Evolutionary conservation across 2,329 filamentous ascomycete genomes (phyloP).

Genomic region (Nemania sp.): DNA sequence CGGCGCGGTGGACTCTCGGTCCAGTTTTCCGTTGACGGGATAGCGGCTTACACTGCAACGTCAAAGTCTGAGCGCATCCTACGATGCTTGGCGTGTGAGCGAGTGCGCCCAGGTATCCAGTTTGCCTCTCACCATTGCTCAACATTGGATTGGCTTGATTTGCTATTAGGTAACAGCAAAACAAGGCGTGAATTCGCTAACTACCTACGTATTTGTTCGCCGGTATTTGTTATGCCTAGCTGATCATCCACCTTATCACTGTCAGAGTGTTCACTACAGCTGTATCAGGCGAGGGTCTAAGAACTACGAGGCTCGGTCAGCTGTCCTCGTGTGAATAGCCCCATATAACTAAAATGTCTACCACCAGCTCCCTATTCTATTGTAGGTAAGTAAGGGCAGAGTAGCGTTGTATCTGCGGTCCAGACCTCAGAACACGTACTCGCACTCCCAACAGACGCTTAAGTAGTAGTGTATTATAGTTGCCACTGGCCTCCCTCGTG

Average conservation of each 20-base stretch:
- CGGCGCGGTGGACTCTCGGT: constrained; percentile 24
- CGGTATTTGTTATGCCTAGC: too few species aligned
- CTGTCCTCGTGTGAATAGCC: constrained; percentile 7
- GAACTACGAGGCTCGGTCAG: constrained; percentile 16
- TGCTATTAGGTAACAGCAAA: constrained; percentile 8
- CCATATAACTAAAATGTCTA: constrained; percentile 1
- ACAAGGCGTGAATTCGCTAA: not conserved
- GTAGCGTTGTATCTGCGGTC: not conserved
- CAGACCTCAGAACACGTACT: not conserved
- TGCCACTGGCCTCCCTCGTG: not conserved
- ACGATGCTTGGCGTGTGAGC: constrained; percentile 11
- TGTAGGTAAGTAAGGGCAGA: too few species aligned
- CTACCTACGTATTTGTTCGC: too few species aligned
- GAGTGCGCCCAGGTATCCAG: not conserved
- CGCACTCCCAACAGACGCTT: not conserved
- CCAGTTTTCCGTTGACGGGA: constrained; percentile 27
- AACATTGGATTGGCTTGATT: not conserved
- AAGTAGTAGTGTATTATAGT: not conserved
- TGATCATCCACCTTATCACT: not conserved
- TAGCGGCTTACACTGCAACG: constrained; percentile 26
- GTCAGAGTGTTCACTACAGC: not conserved
- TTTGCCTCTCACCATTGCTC: not conserved
- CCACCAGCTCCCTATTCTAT: too few species aligned
- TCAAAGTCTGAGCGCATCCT: constrained; percentile 22
- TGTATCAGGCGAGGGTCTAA: not conserved